Percentiles rank a stretch among this genome's conserved stretches.
Conservation (phyloP, 2,329 filamentous ascomycete genomes). For the Pseudopithomyces maydicus region DNA sequence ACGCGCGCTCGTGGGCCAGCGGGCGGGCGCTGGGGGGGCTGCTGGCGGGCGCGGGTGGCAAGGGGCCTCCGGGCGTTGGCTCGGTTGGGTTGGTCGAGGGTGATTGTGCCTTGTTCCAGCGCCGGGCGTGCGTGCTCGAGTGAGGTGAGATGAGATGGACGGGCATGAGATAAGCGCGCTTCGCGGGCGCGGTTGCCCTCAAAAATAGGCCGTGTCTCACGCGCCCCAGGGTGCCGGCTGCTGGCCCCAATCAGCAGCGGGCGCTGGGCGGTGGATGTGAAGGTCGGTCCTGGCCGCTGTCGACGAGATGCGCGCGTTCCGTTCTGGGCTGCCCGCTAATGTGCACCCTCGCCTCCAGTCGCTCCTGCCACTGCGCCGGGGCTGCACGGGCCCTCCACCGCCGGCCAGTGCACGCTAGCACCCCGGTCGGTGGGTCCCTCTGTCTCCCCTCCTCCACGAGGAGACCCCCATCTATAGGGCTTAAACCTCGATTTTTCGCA, state of each 20-base stretch:
- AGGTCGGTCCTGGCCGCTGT: no score
- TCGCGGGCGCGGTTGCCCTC: conserved; percentile 28
- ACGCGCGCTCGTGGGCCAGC: neutral
- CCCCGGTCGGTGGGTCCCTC: conserved; percentile 19
- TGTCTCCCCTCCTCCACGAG: conserved; percentile 29
- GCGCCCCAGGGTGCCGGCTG: neutral
- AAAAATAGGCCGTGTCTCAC: conserved; percentile 25
- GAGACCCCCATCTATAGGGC: conserved; percentile 30
- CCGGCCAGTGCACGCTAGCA: conserved; percentile 6
- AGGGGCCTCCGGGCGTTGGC: conserved; percentile 1
- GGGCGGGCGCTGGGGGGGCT: neutral
- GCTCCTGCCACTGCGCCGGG: conserved; percentile 7
- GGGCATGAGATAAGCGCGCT: conserved; percentile 15
- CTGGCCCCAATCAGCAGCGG: conserved; percentile 12
- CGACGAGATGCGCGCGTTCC: conserved; percentile 18
- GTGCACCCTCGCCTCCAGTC: neutral
- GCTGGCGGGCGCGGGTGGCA: neutral
- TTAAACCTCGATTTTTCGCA: conserved; percentile 38
- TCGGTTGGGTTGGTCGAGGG: neutral
- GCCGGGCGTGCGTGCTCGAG: conserved; percentile 5
- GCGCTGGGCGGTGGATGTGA: neutral
- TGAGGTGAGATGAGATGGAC: conserved; percentile 23
- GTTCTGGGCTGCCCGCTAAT: conserved; percentile 22
- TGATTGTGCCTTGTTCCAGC: neutral
- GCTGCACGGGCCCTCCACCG: neutral